Conservation (phyloP, 345 rosid species). For the Eutrema japonicum region DNA sequence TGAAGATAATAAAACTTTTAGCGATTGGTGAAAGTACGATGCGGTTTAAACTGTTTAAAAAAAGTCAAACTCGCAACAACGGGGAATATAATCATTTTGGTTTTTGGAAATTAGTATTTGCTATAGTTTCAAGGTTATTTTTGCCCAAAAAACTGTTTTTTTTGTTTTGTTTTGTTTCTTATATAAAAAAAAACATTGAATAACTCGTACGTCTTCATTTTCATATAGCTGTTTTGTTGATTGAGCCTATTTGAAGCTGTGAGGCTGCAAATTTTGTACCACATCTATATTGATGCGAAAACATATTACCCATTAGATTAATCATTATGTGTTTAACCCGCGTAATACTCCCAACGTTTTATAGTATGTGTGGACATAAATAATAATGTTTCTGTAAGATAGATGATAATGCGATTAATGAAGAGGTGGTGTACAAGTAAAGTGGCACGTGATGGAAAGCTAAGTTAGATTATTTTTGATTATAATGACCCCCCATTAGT, state of each 20-base stretch:
- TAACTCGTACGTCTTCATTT: too few relatives aligned
- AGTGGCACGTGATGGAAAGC: constrained; percentile 43
- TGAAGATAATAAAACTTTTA: background rate
- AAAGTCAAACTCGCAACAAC: too few relatives aligned
- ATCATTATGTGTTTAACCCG: background rate
- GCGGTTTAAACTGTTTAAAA: background rate
- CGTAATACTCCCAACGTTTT: background rate
- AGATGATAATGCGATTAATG: constrained; percentile 38
- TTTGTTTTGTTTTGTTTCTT: too few relatives aligned
- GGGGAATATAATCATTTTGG: too few relatives aligned
- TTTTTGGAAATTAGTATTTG: too few relatives aligned
- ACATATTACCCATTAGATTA: background rate
- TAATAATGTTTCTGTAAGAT: constrained; percentile 8
- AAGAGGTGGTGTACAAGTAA: constrained; percentile 43
- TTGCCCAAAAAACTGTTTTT: too few relatives aligned
- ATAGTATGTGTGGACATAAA: constrained; percentile 6
- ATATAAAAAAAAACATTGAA: too few relatives aligned
- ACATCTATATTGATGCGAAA: background rate
- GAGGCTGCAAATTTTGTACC: too few relatives aligned
- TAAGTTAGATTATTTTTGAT: constrained; percentile 36
- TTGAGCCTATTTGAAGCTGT: background rate
- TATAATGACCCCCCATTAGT: constrained; percentile 33
- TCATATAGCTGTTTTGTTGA: background rate
- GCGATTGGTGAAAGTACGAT: background rate
- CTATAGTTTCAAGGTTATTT: too few relatives aligned